Evolutionary conservation across 1,284 basidiomycete genomes (phyloP).

Genomic region (Cutaneotrichosporon spelunceum): DNA sequence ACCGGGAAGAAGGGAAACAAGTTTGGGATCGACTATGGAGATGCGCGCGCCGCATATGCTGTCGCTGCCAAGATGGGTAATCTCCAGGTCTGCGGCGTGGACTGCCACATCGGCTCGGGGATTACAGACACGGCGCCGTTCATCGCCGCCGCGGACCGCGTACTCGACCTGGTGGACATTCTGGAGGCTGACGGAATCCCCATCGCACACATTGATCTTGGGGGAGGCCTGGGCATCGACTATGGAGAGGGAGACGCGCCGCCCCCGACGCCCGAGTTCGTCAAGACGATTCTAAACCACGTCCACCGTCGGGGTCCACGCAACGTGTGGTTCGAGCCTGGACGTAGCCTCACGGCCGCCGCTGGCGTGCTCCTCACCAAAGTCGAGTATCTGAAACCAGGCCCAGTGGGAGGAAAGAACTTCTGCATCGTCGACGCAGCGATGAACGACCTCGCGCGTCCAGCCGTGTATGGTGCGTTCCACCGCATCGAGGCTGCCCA

Average conservation of each 20-base stretch:
- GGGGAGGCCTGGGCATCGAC: slow-evolving; percentile 19
- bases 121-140: slow-evolving; percentile 13
- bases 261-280: slow-evolving; percentile 12
- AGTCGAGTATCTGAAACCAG: not conserved
- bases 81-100: slow-evolving; percentile 9
- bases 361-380: slow-evolving; percentile 48
- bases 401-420: slow-evolving; percentile 11
- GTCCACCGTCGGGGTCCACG: not conserved
- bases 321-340: slow-evolving; percentile 20
- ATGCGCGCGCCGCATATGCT: slow-evolving; percentile 10
- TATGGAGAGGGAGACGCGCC: slow-evolving; percentile 12
- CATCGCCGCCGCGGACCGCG: slow-evolving; percentile 11
- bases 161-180: slow-evolving; percentile 13
- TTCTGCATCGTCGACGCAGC: slow-evolving; percentile 20
- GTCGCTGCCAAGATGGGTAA: not conserved
- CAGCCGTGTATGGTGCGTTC: slow-evolving; percentile 12
- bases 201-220: slow-evolving; percentile 16
- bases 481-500: slow-evolving; percentile 10
- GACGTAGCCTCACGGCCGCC: slow-evolving; percentile 11
- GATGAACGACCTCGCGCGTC: slow-evolving; percentile 19
- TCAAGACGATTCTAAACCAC: slow-evolving; percentile 8
- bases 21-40: slow-evolving; percentile 12
- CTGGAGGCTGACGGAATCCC: slow-evolving; percentile 11
- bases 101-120: slow-evolving; percentile 20
- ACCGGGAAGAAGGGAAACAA: slow-evolving; percentile 18